phyloP scores from a whole-genome alignment of 805 yeast genomes.

The Myxozyma sirexii region DNA sequence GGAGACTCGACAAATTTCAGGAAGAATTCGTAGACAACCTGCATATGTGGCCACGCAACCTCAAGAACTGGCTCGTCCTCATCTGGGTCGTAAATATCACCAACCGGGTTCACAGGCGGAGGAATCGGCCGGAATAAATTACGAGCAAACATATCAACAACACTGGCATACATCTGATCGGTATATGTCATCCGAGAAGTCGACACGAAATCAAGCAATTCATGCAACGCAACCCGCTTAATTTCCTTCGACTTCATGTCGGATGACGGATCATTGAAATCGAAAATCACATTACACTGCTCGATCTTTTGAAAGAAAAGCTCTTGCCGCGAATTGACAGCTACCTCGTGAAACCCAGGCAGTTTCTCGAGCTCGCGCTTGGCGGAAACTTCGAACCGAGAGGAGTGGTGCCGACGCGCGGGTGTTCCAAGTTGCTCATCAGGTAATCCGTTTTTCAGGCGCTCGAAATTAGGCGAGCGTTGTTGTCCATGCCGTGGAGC shows the following conservation, averaged over 20 bases:
- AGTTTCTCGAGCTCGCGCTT: slow-evolving; percentile 69
- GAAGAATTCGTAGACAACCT: slow-evolving; percentile 91
- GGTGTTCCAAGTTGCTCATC: slow-evolving; percentile 67
- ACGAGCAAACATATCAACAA: slow-evolving; percentile 83
- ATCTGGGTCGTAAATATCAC: slow-evolving; percentile 95
- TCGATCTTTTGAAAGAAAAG: slow-evolving; percentile 85
- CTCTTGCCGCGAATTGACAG: slow-evolving; percentile 75
- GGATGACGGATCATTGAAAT: slow-evolving; percentile 88
- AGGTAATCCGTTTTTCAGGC: slow-evolving; percentile 62
- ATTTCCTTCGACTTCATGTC: slow-evolving; percentile 92
- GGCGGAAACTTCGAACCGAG: slow-evolving; percentile 81
- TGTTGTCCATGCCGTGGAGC: slow-evolving; percentile 32
- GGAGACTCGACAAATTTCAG: slow-evolving; percentile 90
- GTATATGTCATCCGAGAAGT: slow-evolving; percentile 82
- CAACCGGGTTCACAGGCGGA: slow-evolving; percentile 96
- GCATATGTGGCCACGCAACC: slow-evolving; percentile 99
- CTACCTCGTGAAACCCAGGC: slow-evolving; percentile 86
- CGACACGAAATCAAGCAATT: slow-evolving; percentile 83
- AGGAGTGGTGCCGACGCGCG: slow-evolving; percentile 90
- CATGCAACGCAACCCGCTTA: slow-evolving; percentile 83
- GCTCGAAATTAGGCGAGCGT: slow-evolving; percentile 53
- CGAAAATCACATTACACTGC: slow-evolving; percentile 93
- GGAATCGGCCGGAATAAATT: slow-evolving; percentile 95
- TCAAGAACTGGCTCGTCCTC: slow-evolving; percentile 98
- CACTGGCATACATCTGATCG: slow-evolving; percentile 86